phyloP scores from a whole-genome alignment of 2,329 filamentous ascomycete species.

The Colletotrichum echinochloae region DNA sequence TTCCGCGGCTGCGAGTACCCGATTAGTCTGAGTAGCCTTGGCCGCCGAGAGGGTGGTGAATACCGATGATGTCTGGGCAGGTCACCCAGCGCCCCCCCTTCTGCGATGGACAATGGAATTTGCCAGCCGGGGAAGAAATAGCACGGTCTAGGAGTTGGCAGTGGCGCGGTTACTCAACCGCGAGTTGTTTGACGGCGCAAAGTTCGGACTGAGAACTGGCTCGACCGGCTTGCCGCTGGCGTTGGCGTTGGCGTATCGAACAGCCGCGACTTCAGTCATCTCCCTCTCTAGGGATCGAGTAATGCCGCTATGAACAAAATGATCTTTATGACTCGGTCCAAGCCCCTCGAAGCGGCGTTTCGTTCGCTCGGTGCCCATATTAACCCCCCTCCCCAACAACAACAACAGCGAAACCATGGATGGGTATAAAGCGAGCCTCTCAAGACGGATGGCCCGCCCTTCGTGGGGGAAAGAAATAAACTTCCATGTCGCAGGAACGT shows the following conservation, averaged over 20 bases:
- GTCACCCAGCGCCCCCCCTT: neutral
- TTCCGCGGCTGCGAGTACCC: neutral
- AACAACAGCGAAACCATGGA: slow-evolving; percentile 11
- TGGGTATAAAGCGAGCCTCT: neutral
- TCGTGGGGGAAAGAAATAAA: neutral
- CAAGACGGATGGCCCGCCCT: neutral
- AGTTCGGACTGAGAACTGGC: slow-evolving; percentile 8
- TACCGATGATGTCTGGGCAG: slow-evolving; percentile 31
- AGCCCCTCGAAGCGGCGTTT: neutral
- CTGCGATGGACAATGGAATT: neutral
- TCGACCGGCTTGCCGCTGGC: neutral
- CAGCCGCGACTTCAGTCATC: slow-evolving; percentile 2
- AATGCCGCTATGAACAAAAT: neutral
- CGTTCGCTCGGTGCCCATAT: neutral
- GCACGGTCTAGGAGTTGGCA: slow-evolving; percentile 18
- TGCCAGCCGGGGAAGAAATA: slow-evolving; percentile 5
- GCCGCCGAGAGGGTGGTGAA: slow-evolving; percentile 27
- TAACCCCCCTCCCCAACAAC: neutral
- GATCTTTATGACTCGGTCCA: neutral
- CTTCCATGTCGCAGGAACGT: slow-evolving; percentile 24
- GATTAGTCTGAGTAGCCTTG: neutral
- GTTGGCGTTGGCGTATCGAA: neutral
- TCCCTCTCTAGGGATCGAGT: neutral
- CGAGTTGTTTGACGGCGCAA: slow-evolving; percentile 1
- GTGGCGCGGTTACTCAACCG: slow-evolving; percentile 10